These are phyloP conservation scores for Ophiocytium majus DNA, from an alignment of 352 stramenopile species.

Conservation along the genomic window DNA sequence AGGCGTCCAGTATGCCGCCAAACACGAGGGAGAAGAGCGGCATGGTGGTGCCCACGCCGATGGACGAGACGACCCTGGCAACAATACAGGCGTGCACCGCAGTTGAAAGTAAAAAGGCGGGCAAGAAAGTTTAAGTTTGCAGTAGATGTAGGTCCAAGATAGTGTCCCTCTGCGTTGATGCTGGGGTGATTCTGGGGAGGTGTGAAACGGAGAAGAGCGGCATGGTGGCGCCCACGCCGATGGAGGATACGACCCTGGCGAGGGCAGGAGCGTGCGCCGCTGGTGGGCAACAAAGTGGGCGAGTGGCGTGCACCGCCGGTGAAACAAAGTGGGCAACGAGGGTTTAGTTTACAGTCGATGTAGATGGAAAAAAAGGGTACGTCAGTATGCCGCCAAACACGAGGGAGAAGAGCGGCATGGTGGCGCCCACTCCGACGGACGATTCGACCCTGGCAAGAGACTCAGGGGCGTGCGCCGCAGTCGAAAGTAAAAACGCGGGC, in stretches of 20 bases:
- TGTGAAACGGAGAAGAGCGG: not conserved
- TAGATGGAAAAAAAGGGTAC: too few species aligned
- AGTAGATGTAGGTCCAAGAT: not conserved
- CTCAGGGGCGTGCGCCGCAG: not conserved
- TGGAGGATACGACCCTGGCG: not conserved
- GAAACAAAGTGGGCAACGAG: not conserved
- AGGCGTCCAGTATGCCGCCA: constrained; percentile 53
- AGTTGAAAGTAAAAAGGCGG: not conserved
- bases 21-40: constrained; percentile 55
- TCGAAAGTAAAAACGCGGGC: not conserved
- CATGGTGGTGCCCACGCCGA: constrained; percentile 51
- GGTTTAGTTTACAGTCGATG: too few species aligned
- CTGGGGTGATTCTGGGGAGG: not conserved
- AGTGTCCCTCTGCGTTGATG: not conserved
- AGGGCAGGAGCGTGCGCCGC: not conserved
- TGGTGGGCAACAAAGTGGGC: not conserved
- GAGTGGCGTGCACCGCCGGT: not conserved
- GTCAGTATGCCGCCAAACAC: constrained; percentile 56
- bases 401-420: constrained; percentile 54
- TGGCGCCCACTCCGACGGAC: constrained; percentile 37
- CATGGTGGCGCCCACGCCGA: not conserved
- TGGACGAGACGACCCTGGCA: too few species aligned
- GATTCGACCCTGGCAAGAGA: not conserved
- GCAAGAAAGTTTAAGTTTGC: not conserved
- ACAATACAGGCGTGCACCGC: too few species aligned